phyloP scores from a whole-genome alignment of 163 green algal species.

The Chlorella variabilis region DNA sequence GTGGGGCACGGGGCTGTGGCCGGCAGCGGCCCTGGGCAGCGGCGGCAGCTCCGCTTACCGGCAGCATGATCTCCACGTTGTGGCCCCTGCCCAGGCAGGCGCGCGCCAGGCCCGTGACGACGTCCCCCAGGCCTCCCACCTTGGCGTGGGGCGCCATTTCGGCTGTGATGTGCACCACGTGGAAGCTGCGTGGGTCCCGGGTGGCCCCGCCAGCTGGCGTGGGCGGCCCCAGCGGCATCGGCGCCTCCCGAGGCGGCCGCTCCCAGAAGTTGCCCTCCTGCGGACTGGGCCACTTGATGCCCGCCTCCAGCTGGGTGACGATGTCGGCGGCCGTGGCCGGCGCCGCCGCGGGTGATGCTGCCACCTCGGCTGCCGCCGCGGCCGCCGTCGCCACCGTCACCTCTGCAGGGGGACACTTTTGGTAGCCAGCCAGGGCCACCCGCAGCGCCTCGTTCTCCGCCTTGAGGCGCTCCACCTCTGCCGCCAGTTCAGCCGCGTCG shows the following conservation, averaged over 20 bases:
- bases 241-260: slow-evolving; percentile 47
- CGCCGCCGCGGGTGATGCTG: not conserved
- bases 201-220: no score
- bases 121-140: slow-evolving; percentile 90
- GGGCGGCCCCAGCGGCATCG: slow-evolving; percentile 17
- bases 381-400: not conserved
- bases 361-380: not conserved
- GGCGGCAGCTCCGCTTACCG: no score
- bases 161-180: slow-evolving; percentile 89
- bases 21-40: no score
- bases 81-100: slow-evolving; percentile 74
- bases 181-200: slow-evolving; percentile 41
- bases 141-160: slow-evolving; percentile 94
- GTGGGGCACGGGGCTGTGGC: no score
- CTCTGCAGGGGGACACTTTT: not conserved
- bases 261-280: slow-evolving; percentile 74
- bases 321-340: not conserved
- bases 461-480: slow-evolving; percentile 35
- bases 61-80: slow-evolving; percentile 57
- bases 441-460: slow-evolving; percentile 43
- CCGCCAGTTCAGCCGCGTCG: not conserved
- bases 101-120: slow-evolving; percentile 85
- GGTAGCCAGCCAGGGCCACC: not conserved
- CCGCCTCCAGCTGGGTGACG: slow-evolving; percentile 47
- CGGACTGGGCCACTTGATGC: slow-evolving; percentile 70